phyloP scores from a whole-genome alignment of 106 monocot species.

The Phalaenopsis aphrodite region DNA sequence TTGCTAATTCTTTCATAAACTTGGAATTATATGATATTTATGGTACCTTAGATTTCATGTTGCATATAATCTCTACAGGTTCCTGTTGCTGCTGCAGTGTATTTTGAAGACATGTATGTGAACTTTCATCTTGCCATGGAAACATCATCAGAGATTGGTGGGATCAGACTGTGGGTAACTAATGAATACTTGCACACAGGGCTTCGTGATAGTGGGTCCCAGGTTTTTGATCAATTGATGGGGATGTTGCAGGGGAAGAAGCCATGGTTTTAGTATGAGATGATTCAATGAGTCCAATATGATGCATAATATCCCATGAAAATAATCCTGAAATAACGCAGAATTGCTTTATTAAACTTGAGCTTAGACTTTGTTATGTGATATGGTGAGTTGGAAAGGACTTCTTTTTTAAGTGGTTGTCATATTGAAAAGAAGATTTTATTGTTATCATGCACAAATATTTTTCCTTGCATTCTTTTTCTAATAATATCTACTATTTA shows the following conservation, averaged over 20 bases:
- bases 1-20: neutral
- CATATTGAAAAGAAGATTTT: too few relatives aligned
- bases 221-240: constrained; percentile 83
- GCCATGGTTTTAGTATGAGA: constrained; percentile 49
- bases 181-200: constrained; percentile 98
- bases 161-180: constrained; percentile 87
- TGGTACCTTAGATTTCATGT: too few relatives aligned
- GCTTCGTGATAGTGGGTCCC: constrained; percentile 66
- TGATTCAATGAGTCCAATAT: neutral
- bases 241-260: constrained; percentile 80
- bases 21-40: too few relatives aligned
- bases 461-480: too few relatives aligned
- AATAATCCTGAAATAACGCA: too few relatives aligned
- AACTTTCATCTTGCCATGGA: constrained; percentile 94
- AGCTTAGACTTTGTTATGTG: too few relatives aligned
- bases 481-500: too few relatives aligned
- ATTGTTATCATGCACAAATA: too few relatives aligned
- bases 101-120: constrained; percentile 97
- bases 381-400: too few relatives aligned
- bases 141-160: constrained; percentile 80
- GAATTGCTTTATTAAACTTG: too few relatives aligned
- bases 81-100: constrained; percentile 94
- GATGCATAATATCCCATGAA: neutral
- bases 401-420: too few relatives aligned
- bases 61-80: constrained; percentile 38